These are phyloP conservation scores for Polysphondylium violaceum DNA, from an alignment of 78 protist genomes.

Conservation along the genomic window DNA sequence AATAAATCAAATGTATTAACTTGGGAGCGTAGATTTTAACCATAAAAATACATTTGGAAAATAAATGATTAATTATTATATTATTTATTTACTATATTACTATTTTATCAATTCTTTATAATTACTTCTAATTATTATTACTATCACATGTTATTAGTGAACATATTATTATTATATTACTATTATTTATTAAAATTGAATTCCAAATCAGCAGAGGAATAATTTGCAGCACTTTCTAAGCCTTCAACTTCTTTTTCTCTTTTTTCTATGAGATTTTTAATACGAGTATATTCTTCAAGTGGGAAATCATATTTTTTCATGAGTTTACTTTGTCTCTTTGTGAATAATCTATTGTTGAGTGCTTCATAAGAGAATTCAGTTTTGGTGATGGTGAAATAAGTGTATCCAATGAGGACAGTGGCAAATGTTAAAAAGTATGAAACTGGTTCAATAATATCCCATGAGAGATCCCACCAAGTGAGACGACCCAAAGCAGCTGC, in stretches of 20 bases:
- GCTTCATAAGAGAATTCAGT: constrained; percentile 79
- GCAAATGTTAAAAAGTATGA: constrained; percentile 76
- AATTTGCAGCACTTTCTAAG: constrained; percentile 1
- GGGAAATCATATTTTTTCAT: constrained; percentile 39
- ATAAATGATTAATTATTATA: too few species aligned
- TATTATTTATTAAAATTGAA: too few species aligned
- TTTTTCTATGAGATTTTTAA: not conserved
- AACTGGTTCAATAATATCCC: constrained; percentile 78
- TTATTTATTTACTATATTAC: too few species aligned
- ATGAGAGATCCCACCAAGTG: constrained; percentile 69
- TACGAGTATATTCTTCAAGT: constrained; percentile 12
- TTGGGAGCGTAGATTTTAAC: too few species aligned
- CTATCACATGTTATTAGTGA: too few species aligned
- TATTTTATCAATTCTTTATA: too few species aligned
- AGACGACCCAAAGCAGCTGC: constrained; percentile 59
- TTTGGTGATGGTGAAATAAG: constrained; percentile 68
- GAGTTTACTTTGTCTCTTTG: constrained; percentile 43
- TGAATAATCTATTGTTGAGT: constrained; percentile 28
- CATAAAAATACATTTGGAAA: too few species aligned
- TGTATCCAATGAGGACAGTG: constrained; percentile 48
- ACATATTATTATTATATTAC: too few species aligned
- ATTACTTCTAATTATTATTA: too few species aligned
- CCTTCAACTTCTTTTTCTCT: constrained; percentile 22
- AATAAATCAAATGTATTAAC: too few species aligned
- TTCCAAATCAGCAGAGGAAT: too few species aligned